These are phyloP conservation scores for Gypsophila paniculata DNA, from an alignment of 179 eudicot species.

Conservation along the genomic window DNA sequence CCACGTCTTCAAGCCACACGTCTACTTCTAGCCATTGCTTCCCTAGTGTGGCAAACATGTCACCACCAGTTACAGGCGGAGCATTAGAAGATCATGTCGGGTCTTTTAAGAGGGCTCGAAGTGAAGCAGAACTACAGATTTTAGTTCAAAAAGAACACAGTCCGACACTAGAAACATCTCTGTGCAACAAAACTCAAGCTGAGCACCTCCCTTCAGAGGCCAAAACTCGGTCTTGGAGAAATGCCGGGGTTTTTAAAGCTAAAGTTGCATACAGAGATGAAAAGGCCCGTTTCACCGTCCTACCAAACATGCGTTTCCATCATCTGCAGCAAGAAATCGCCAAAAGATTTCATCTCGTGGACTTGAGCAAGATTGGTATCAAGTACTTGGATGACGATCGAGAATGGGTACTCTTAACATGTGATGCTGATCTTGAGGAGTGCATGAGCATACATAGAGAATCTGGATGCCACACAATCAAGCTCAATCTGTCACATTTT, in stretches of 20 bases:
- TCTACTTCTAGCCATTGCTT: conserved; percentile 55
- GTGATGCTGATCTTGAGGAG: conserved; percentile 86
- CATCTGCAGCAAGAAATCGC: neutral
- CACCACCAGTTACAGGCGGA: conserved; percentile 27
- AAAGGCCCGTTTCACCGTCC: conserved; percentile 53
- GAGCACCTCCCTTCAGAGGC: conserved; percentile 34
- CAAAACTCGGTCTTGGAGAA: conserved; percentile 28
- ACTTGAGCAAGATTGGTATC: conserved; percentile 43
- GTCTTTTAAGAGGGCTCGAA: conserved; percentile 43
- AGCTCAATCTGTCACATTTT: conserved; percentile 44
- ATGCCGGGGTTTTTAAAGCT: conserved; percentile 36
- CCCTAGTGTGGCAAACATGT: conserved; percentile 41
- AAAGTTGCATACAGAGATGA: conserved; percentile 68
- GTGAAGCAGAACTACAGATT: conserved; percentile 41
- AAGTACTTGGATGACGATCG: conserved; percentile 83
- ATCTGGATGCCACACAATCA: conserved; percentile 47
- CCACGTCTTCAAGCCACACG: conserved; percentile 59
- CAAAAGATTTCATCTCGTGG: conserved; percentile 31
- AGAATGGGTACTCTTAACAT: conserved; percentile 87
- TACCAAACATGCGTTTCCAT: conserved; percentile 11
- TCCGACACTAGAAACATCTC: conserved; percentile 28
- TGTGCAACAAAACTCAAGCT: conserved; percentile 37
- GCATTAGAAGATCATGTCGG: conserved; percentile 31
- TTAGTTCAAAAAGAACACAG: conserved; percentile 34
- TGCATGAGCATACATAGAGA: conserved; percentile 67